Evolutionary conservation across 805 yeast species (phyloP).

Genomic region (Yamadazyma akitaensis): DNA sequence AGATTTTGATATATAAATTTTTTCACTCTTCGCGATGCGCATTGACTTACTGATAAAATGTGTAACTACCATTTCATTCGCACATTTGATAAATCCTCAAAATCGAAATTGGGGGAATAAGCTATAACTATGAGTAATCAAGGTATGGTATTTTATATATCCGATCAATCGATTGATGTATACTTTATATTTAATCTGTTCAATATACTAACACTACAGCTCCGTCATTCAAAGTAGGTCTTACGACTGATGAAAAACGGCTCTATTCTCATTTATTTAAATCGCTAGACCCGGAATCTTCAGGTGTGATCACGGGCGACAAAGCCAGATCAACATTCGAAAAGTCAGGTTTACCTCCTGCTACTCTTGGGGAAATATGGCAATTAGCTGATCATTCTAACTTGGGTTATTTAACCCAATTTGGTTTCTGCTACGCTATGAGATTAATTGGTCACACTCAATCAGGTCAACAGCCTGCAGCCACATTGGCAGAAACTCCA

Average conservation of each 20-base stretch:
- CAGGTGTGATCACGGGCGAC: conserved; percentile 86
- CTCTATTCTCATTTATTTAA: conserved; percentile 74
- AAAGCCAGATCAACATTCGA: conserved; percentile 80
- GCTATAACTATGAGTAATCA: neutral
- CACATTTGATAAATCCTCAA: neutral
- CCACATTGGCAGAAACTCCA: conserved; percentile 50
- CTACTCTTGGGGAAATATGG: conserved; percentile 87
- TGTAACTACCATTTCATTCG: neutral
- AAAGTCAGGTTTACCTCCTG: conserved; percentile 77
- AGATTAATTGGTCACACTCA: conserved; percentile 88
- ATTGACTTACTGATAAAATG: neutral
- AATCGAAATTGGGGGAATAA: neutral
- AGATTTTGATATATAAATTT: conserved; percentile 5
- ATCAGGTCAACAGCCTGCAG: conserved; percentile 55
- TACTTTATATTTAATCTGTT: neutral
- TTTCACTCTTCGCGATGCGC: conserved; percentile 6
- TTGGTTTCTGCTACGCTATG: conserved; percentile 81
- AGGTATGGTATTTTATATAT: neutral
- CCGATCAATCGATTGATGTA: neutral
- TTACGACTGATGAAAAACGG: conserved; percentile 74
- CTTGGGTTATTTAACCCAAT: conserved; percentile 76
- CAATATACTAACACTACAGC: neutral
- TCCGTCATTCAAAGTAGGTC: conserved; percentile 38
- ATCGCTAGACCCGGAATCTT: conserved; percentile 70
- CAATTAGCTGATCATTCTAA: conserved; percentile 87